phyloP scores from a whole-genome alignment of 2,329 filamentous ascomycete species.

The Xylariaceae sp. region DNA sequence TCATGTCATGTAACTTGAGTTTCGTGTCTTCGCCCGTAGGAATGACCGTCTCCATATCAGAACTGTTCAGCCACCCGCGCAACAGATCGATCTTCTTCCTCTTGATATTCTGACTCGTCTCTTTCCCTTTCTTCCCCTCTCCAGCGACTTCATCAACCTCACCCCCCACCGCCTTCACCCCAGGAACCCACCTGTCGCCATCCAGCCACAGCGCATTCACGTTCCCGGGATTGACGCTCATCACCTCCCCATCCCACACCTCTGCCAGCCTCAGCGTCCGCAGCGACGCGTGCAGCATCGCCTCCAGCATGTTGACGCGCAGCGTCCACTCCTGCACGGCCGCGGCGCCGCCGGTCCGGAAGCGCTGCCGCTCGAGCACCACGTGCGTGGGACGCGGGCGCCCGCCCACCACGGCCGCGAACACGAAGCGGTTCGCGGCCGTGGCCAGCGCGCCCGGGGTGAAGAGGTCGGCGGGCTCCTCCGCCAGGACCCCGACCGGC shows the following conservation, averaged over 20 bases:
- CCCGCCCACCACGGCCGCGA: slow-evolving; percentile 35
- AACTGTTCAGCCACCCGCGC: slow-evolving; percentile 42
- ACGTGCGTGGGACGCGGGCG: slow-evolving; percentile 66
- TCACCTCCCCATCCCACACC: slow-evolving; percentile 38
- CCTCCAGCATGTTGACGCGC: slow-evolving; percentile 75
- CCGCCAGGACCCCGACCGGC: not conserved
- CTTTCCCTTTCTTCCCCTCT: slow-evolving; percentile 28
- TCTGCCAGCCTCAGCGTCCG: slow-evolving; percentile 47
- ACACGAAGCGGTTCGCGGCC: slow-evolving; percentile 29
- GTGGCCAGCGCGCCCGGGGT: slow-evolving; percentile 30
- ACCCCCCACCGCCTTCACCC: slow-evolving; percentile 3
- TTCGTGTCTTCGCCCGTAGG: slow-evolving; percentile 8
- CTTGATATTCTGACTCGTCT: slow-evolving; percentile 41
- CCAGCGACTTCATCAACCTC: slow-evolving; percentile 15
- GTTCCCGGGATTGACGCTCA: slow-evolving; percentile 34
- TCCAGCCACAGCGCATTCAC: slow-evolving; percentile 17
- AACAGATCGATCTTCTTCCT: slow-evolving; percentile 62
- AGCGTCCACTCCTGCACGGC: slow-evolving; percentile 79
- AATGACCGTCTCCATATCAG: slow-evolving; percentile 14
- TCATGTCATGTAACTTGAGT: slow-evolving; percentile 6
- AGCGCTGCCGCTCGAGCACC: slow-evolving; percentile 61
- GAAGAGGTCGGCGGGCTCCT: slow-evolving; percentile 22
- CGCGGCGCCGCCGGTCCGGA: slow-evolving; percentile 57
- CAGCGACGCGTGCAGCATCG: slow-evolving; percentile 72
- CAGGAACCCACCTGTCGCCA: not conserved